Base-by-base conservation (phyloP, 345 rosid genomes). In the Populus ilicifolia region DNA sequence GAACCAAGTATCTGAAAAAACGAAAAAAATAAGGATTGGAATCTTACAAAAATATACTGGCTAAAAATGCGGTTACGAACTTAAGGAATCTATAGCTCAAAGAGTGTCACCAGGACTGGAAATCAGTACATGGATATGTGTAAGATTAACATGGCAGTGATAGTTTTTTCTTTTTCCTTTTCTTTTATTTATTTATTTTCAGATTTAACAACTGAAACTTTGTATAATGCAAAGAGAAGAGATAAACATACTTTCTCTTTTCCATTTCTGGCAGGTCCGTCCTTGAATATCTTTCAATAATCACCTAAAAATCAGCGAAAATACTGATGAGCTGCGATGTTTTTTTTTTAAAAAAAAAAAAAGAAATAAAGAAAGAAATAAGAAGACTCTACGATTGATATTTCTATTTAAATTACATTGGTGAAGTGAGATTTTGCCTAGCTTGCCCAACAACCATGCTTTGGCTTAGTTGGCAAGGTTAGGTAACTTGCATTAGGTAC, bases 221-320 rank as follows among this genome's bases (percentile, higher is more conserved):
- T 59, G 27, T 23, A 23, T 10, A 23, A 9, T 59, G 25, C 64
- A 59, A 59, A 59, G 64, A 23, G 29, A 23, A 59, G 63, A 38
- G 72, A 10, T 21, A 8, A 66, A 80, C 86, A 73, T 84, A 90
- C 97, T 89, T 92, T 85, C 85, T 88, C 88, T 90, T 90, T 48
- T 89, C 97, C 88, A 90, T 84, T 72, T 88, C 90, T 11, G 94
- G 97, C 21, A 92, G 90, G 70, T 92, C 90, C 43, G 93, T 85
- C 67, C 82, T 87, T 72, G 89, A 71, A 79, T 87, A 90, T 73
- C 86, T 90, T 84, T 92, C 93, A 48, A 92, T 87, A 69, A 92
- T 88, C 62, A 88, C 94, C 97, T 91, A 54, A 63, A 68, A 67
- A 64, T 44, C 20, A 77, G 8, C 48, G 13, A 63, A 64, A 59